Evolutionary conservation across 1,284 basidiomycete species (phyloP), one percentile per base, ranked within the genome.

Genomic region (Irpex lacteus): DNA sequence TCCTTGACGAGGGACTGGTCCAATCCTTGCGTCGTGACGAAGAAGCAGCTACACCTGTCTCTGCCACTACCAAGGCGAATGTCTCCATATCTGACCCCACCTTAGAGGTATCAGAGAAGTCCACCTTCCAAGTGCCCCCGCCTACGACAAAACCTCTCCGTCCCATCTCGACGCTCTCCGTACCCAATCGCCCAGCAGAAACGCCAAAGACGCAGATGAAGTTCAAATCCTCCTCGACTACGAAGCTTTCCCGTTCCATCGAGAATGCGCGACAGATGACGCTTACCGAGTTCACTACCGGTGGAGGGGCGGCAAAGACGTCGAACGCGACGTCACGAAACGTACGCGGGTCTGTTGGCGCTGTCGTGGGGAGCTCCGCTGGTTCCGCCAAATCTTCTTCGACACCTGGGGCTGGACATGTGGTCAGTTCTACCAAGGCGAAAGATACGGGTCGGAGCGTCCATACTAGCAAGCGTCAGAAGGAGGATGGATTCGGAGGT

Each of bases 101-200:
- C 53, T 26, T 8, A 11, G 34, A 38, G 37, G 8, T 15, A 2
- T 5, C 19, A 4, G 58, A 52, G 7, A 63, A 63, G 52, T 67
- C 64, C 5, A 63, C 38, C 18, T 59, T 61, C 60, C 63, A 47
- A 19, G 26, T 60, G 11, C 57, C 62, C 15, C 62, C 66, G 6
- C 63, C 62, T 21, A 54, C 59, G 13, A 13, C 15, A 18, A 80
- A 73, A 49, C 68, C 69, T 26, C 66, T 81, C 59, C 77, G 72
- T 63, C 80, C 78, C 2, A 80, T 81, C 50, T 77, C 77, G 9
- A 67, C 52, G 5, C 58, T 65, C 13, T 61, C 66, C 3, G 60
- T 70, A 19, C 70, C 70, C 13, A 26, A 38, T 21, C 66, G 66
- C 36, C 70, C 68, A 2, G 37, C 56, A 7, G 66, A 61, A 5